A percentile compares a stretch with the other conserved stretches of the same genome.
Evolutionary conservation across 78 protist genomes (phyloP).

Genomic region (Polysphondylium violaceum): DNA sequence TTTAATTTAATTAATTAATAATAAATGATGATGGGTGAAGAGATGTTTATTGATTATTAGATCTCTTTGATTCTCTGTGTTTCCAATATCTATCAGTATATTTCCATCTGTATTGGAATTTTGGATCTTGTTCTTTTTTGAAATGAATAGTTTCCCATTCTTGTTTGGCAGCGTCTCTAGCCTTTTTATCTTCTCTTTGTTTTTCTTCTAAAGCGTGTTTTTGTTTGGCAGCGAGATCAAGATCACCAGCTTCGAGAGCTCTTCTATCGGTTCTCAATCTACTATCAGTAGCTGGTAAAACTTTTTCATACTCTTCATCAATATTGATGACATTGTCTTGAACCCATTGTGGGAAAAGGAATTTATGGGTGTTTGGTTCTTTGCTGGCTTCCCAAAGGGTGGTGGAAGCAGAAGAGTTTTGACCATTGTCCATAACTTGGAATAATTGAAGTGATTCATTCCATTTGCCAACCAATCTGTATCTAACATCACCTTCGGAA

Average conservation of each 20-base stretch:
- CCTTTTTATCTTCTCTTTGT: slow-evolving; percentile 76
- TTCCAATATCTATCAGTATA: slow-evolving; percentile 72
- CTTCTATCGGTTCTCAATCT: slow-evolving; percentile 66
- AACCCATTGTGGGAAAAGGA: slow-evolving; percentile 64
- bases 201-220: slow-evolving; percentile 80
- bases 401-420: slow-evolving; percentile 5
- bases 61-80: slow-evolving; percentile 59
- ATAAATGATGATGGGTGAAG: no score
- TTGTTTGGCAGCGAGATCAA: slow-evolving; percentile 53
- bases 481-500: slow-evolving; percentile 62
- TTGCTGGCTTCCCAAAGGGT: slow-evolving; percentile 76
- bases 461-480: slow-evolving; percentile 80
- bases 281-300: slow-evolving; percentile 73
- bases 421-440: slow-evolving; percentile 58
- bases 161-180: slow-evolving; percentile 48
- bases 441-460: slow-evolving; percentile 65
- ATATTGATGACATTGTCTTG: slow-evolving; percentile 55
- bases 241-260: slow-evolving; percentile 76
- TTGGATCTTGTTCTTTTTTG: slow-evolving; percentile 39
- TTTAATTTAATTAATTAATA: no score
- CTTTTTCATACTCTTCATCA: slow-evolving; percentile 36
- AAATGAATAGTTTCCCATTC: slow-evolving; percentile 75
- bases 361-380: slow-evolving; percentile 47
- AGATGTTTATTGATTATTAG: no score
- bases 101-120: slow-evolving; percentile 52